Conservation (phyloP, 371 early-diverging fungal genomes). For the Rhizopus delemar region DNA sequence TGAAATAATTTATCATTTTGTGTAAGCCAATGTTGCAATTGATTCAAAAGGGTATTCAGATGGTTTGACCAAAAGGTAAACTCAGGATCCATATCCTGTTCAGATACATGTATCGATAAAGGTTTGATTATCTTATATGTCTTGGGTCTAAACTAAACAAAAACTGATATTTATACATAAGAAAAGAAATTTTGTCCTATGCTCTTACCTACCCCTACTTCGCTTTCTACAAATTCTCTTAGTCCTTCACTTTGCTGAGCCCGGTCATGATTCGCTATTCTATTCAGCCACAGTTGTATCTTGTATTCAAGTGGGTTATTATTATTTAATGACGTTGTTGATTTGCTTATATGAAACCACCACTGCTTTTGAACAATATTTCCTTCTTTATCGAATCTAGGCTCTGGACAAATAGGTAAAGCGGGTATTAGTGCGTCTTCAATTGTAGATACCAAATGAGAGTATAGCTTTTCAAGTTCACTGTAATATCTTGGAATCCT, state of each 20-base stretch:
- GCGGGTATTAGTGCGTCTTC: conserved; percentile 44
- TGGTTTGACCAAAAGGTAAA: conserved; percentile 24
- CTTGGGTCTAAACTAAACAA: conserved; percentile 26
- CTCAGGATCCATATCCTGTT: conserved; percentile 40
- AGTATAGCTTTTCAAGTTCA: conserved; percentile 39
- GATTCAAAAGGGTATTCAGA: conserved; percentile 10
- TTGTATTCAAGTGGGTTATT: conserved; percentile 20
- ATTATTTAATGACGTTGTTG: conserved; percentile 10
- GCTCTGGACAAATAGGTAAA: conserved; percentile 38
- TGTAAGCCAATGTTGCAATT: conserved; percentile 7
- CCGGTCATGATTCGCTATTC: conserved; percentile 37
- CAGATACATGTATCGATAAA: conserved; percentile 14
- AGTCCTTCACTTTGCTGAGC: conserved; percentile 39
- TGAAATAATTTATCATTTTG: conserved; percentile 13
- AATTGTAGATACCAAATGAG: conserved; percentile 30
- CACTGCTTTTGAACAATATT: conserved; percentile 32
- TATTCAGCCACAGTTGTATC: conserved; percentile 44
- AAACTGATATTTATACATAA: neutral
- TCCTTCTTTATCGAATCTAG: conserved; percentile 38
- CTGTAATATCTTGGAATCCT: conserved; percentile 48
- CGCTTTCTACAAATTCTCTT: conserved; percentile 51
- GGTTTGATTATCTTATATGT: conserved; percentile 14
- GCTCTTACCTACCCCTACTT: conserved; percentile 45
- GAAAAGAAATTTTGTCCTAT: neutral
- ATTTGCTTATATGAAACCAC: conserved; percentile 33